Conservation (phyloP, 2,329 filamentous ascomycete species). For the Gyromitra esculenta region DNA sequence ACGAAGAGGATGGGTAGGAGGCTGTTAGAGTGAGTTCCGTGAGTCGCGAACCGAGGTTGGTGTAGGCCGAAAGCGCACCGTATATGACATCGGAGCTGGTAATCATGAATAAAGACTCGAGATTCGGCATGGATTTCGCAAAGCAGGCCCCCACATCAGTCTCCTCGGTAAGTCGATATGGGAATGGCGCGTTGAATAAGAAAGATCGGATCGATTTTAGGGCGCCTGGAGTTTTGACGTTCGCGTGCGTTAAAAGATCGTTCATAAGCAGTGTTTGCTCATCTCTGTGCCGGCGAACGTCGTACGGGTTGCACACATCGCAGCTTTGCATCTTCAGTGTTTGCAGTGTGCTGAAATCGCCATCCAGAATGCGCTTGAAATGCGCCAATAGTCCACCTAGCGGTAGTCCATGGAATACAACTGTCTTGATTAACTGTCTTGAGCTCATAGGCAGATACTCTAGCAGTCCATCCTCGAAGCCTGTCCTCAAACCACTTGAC, state of each 20-base stretch:
- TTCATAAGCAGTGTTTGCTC: conserved; percentile 17
- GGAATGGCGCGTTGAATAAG: conserved; percentile 26
- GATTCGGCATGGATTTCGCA: conserved; percentile 25
- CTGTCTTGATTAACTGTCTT: neutral
- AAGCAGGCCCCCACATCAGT: conserved; percentile 14
- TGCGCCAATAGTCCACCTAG: conserved; percentile 9
- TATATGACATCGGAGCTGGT: conserved; percentile 26
- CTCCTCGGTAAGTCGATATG: conserved; percentile 20
- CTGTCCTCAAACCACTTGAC: conserved; percentile 1
- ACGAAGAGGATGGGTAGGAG: conserved; percentile 19
- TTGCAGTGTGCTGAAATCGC: conserved; percentile 10
- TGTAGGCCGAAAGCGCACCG: conserved; percentile 20
- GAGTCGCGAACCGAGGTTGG: conserved; percentile 20
- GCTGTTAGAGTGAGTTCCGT: conserved; percentile 32
- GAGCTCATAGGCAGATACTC: conserved; percentile 13
- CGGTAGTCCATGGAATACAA: conserved; percentile 14
- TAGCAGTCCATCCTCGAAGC: conserved; percentile 19
- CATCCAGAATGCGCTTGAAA: conserved; percentile 20
- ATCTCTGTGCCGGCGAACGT: conserved; percentile 13
- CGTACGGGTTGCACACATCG: conserved; percentile 28
- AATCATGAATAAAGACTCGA: conserved; percentile 15
- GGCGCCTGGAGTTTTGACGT: neutral
- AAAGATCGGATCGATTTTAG: conserved; percentile 22
- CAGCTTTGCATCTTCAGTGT: conserved; percentile 6
- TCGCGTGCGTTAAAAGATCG: neutral